Evolutionary conservation across 2,329 filamentous ascomycete species (phyloP).

Genomic region (Fusarium coicis): DNA sequence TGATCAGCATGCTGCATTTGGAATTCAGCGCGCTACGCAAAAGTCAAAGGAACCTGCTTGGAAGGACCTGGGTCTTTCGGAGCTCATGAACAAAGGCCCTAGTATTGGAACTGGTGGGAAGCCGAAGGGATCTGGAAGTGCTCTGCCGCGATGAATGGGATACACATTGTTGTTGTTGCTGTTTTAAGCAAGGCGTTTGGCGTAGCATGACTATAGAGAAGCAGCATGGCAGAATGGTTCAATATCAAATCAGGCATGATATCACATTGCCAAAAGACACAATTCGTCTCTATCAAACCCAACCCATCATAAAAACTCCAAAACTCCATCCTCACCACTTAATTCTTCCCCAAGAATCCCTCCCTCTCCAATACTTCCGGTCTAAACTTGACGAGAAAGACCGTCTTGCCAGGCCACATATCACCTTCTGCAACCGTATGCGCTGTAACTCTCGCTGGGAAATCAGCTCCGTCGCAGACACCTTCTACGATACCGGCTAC

Average conservation of each 20-base stretch:
- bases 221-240: neutral
- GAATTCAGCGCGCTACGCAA: constrained; percentile 84
- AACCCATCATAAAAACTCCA: constrained; percentile 21
- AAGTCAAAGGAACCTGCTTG: constrained; percentile 76
- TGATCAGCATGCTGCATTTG: constrained; percentile 88
- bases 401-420: constrained; percentile 96
- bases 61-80: constrained; percentile 80
- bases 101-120: constrained; percentile 36
- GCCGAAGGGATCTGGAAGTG: constrained; percentile 27
- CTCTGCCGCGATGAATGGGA: constrained; percentile 21
- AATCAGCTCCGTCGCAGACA: constrained; percentile 91
- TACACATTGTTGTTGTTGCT: neutral
- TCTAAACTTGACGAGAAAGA: constrained; percentile 94
- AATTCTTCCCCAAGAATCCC: constrained; percentile 75
- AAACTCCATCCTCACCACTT: constrained; percentile 28
- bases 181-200: constrained; percentile 28
- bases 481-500: constrained; percentile 96
- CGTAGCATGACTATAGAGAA: neutral
- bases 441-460: constrained; percentile 88
- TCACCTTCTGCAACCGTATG: constrained; percentile 80
- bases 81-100: constrained; percentile 74
- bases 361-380: constrained; percentile 93
- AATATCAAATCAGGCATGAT: constrained; percentile 13
- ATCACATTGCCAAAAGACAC: constrained; percentile 16
- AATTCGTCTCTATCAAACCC: constrained; percentile 15